A percentile compares a stretch with the other conserved stretches of the same genome.
These are phyloP conservation scores for Paramecium sexaurelia DNA, from an alignment of 73 alveolate genomes.

Conservation along the genomic window DNA sequence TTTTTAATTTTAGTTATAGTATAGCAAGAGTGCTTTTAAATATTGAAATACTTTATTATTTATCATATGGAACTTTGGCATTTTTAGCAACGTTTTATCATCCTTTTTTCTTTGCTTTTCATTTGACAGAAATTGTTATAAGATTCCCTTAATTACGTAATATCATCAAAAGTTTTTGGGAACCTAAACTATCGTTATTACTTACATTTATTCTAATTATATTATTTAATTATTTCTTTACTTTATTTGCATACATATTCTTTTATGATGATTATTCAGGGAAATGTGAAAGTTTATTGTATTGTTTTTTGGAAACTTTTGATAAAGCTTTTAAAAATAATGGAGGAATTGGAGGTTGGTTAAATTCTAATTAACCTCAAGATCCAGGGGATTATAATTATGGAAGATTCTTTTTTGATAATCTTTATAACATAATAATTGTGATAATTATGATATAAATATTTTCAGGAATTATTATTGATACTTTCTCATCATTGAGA, in stretches of 20 bases:
- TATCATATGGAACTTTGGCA: conserved; percentile 63
- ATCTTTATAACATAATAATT: conserved; percentile 85
- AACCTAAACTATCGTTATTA: conserved; percentile 60
- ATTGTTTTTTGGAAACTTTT: conserved; percentile 59
- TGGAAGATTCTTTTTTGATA: conserved; percentile 82
- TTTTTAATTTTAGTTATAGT: not conserved
- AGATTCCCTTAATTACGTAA: conserved; percentile 73
- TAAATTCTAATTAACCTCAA: conserved; percentile 44
- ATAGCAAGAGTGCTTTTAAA: conserved; percentile 52
- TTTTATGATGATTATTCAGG: conserved; percentile 36
- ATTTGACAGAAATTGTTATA: conserved; percentile 64
- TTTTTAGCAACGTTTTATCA: conserved; percentile 68
- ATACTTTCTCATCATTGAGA: conserved; percentile 93
- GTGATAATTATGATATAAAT: conserved; percentile 86
- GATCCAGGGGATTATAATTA: conserved; percentile 34
- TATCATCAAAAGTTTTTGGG: conserved; percentile 68
- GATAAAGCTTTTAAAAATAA: conserved; percentile 90
- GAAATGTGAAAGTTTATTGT: conserved; percentile 55
- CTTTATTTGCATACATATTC: conserved; percentile 60
- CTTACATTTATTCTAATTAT: conserved; percentile 65
- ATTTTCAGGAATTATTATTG: conserved; percentile 96
- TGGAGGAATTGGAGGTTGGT: conserved; percentile 97
- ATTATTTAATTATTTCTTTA: conserved; percentile 56
- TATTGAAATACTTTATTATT: conserved; percentile 69
- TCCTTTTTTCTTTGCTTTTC: conserved; percentile 75